Evolutionary conservation across 2,329 filamentous ascomycete genomes (phyloP), one percentile per base, ranked within the genome.

Genomic region (Monascus ruber): DNA sequence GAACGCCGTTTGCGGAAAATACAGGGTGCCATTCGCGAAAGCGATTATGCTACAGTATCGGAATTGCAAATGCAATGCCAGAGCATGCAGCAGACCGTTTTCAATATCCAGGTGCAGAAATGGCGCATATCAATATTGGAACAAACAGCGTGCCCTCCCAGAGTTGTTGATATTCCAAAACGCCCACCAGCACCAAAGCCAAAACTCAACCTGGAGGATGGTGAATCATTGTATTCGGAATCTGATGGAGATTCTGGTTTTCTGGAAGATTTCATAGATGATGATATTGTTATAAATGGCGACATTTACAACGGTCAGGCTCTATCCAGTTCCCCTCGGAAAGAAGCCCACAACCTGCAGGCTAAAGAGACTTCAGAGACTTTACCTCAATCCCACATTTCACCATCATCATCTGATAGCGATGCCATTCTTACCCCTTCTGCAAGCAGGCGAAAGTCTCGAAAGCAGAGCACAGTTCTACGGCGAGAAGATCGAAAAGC

Each of bases 51-150:
- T 56, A 60, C 7, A 73, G 64, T 5, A 62, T 65, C 24, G 50
- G 69, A 78, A 9, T 54, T 91, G 9, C 62, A 67, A 25, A 63
- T 60, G 5, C 74, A 77, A 49, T 77, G 78, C 36, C 59, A 63
- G 7, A 71, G 64, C 29, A 63, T 94, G 39, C 78, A 89, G 42
- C 64, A 68, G 4, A 85, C 71, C 3, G 61, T 94, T 1, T 71
- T 75, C 29, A 72, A 82, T 39, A 72, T 74, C 36, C 55, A 68
- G 45, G 50, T 51, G 25, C 49, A 54, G 24, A 53, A 54, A 26
- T 77, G 70, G 69, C 65, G 65, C 36, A 55, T 68, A 28, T 51
- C 53, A 6, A 53, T 70, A 2, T 59, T 73, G 44, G 50, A 62
- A 37, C 46, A 50, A 31, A 52, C 52, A 8, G 50, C 43, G 34